Percentiles rank a stretch among this genome's conserved stretches.
Conservation (phyloP, 176 grass and related monocot species). For the Phragmites australis region DNA sequence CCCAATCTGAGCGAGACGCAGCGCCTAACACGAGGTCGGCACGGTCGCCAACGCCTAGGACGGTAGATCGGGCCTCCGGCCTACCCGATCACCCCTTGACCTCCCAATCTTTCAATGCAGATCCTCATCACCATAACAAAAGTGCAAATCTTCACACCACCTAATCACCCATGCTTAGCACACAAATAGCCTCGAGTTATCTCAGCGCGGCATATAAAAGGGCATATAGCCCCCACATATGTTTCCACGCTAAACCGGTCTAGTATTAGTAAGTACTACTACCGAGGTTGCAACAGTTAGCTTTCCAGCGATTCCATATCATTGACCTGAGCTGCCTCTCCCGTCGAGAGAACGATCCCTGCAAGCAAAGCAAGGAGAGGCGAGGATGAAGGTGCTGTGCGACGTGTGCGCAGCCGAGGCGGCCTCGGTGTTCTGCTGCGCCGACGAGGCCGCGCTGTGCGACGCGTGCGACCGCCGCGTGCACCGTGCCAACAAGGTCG, state of each 20-base stretch:
- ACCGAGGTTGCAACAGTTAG: neutral
- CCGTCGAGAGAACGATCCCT: neutral
- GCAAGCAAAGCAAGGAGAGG: too few relatives aligned
- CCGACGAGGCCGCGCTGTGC: constrained; percentile 87
- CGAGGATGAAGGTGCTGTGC: constrained; percentile 84
- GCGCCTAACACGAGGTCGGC: constrained; percentile 47
- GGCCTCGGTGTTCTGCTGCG: constrained; percentile 89
- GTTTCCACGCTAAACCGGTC: constrained; percentile 26
- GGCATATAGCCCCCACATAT: constrained; percentile 20
- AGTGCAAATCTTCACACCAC: neutral
- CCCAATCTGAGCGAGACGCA: constrained; percentile 12
- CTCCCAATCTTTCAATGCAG: neutral
- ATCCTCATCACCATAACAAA: neutral
- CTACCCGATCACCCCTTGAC: neutral
- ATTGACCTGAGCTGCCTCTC: constrained; percentile 33
- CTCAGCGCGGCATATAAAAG: constrained; percentile 33
- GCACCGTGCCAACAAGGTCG: constrained; percentile 78
- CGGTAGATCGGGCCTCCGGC: too few relatives aligned
- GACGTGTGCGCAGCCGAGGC: constrained; percentile 67
- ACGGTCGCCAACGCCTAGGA: constrained; percentile 21
- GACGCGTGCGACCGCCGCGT: constrained; percentile 66
- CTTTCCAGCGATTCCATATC: neutral
- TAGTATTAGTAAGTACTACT: neutral
- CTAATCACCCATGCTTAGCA: constrained; percentile 31
- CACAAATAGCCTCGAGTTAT: constrained; percentile 21